phyloP scores from a whole-genome alignment of 1,139 yeast genomes.

The Protomyces gravidus region DNA sequence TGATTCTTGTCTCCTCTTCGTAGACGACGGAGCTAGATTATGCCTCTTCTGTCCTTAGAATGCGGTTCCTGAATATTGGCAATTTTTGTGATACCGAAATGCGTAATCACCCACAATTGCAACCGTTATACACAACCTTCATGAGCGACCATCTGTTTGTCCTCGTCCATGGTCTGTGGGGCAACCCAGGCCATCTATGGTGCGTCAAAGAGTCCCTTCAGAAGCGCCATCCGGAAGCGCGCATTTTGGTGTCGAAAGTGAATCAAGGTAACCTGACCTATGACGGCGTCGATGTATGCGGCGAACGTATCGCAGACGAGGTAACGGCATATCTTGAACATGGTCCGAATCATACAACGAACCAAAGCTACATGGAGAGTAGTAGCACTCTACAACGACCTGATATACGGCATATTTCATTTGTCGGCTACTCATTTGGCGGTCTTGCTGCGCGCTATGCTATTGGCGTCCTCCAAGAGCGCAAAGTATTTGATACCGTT shows the following conservation, averaged over 20 bases:
- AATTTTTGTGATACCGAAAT: too few species aligned
- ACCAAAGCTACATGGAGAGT: background rate
- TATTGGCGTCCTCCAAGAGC: constrained; percentile 58
- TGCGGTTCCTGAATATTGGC: too few species aligned
- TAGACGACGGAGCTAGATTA: too few species aligned
- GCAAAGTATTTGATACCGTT: constrained; percentile 55
- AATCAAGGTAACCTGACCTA: constrained; percentile 74
- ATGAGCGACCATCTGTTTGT: constrained; percentile 21
- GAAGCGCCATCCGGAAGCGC: constrained; percentile 47
- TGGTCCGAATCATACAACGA: too few species aligned
- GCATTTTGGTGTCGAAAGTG: constrained; percentile 62
- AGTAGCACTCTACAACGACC: constrained; percentile 20
- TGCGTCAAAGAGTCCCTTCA: constrained; percentile 55
- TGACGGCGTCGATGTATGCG: constrained; percentile 74
- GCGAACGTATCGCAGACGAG: constrained; percentile 64
- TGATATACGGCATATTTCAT: constrained; percentile 42
- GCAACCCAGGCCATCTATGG: constrained; percentile 68
- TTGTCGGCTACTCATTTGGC: constrained; percentile 55
- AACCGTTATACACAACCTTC: background rate
- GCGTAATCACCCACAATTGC: too few species aligned
- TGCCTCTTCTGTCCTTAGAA: too few species aligned
- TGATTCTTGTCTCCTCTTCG: background rate
- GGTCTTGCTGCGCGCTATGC: constrained; percentile 58
- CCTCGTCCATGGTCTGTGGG: constrained; percentile 55
- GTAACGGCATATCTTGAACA: constrained; percentile 38